phyloP scores from a whole-genome alignment of 257 asterid genomes.

The Solanum pimpinellifolium region DNA sequence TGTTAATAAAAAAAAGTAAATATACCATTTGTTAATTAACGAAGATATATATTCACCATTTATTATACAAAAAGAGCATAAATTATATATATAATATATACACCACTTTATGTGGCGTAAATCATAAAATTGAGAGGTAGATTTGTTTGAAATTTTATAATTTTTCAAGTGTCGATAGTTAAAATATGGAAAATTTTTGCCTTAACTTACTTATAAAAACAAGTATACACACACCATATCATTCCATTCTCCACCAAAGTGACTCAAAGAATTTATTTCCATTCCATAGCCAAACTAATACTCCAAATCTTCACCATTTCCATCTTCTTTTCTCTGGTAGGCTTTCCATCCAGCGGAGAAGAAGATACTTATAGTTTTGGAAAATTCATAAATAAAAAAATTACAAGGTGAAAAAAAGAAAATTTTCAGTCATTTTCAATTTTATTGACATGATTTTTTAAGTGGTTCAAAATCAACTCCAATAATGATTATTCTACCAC shows the following conservation, averaged over 20 bases:
- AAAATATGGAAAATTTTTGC: not conserved
- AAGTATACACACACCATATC: not conserved
- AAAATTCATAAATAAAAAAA: not conserved
- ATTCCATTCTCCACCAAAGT: not conserved
- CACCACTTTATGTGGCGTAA: too few relatives aligned
- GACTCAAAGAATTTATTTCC: not conserved
- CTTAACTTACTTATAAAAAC: not conserved
- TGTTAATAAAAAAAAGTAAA: too few relatives aligned
- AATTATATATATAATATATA: too few relatives aligned
- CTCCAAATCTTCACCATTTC: not conserved
- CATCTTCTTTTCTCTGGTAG: not conserved
- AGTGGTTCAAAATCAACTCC: not conserved
- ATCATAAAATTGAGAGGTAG: too few relatives aligned
- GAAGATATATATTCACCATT: too few relatives aligned
- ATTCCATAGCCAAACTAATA: not conserved
- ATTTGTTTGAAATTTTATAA: too few relatives aligned
- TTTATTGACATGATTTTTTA: not conserved
- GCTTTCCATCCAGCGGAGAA: not conserved
- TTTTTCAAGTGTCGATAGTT: too few relatives aligned
- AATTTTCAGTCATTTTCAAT: not conserved
- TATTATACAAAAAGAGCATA: too few relatives aligned
- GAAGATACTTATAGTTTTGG: not conserved
- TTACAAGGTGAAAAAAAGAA: not conserved
- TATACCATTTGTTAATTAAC: too few relatives aligned
- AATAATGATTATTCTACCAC: not conserved